These are phyloP conservation scores for Limtongozyma cylindracea DNA, from an alignment of 805 yeast species.

Conservation along the genomic window DNA sequence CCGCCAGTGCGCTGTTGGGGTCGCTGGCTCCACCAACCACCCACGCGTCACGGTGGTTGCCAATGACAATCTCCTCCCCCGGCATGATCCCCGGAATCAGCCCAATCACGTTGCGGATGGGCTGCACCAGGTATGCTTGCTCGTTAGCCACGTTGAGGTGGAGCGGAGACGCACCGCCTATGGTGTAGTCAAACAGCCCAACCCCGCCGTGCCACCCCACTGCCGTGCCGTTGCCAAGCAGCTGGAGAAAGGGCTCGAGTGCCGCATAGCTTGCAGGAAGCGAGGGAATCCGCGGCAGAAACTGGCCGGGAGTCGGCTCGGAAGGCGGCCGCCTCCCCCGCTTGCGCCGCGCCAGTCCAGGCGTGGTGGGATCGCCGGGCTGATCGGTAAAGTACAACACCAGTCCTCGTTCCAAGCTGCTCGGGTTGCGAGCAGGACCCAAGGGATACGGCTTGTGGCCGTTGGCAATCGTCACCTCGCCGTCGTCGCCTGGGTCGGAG, in stretches of 20 bases:
- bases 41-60: slow-evolving; percentile 72
- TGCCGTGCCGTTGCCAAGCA: slow-evolving; percentile 24
- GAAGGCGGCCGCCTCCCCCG: no score
- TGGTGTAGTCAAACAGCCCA: slow-evolving; percentile 17
- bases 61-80: slow-evolving; percentile 33
- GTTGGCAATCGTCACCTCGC: slow-evolving; percentile 22
- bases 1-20: slow-evolving; percentile 55
- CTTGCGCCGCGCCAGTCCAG: slow-evolving; percentile 32
- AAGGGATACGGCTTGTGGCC: slow-evolving; percentile 33
- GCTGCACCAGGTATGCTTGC: slow-evolving; percentile 37
- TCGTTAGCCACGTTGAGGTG: slow-evolving; percentile 27
- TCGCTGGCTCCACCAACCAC: slow-evolving; percentile 58
- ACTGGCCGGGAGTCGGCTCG: no score
- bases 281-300: slow-evolving; percentile 38
- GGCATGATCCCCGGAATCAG: slow-evolving; percentile 24
- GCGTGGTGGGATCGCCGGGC: slow-evolving; percentile 66
- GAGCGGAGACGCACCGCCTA: slow-evolving; percentile 21
- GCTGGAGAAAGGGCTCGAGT: slow-evolving; percentile 31
- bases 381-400: slow-evolving; percentile 19
- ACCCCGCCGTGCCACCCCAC: slow-evolving; percentile 11
- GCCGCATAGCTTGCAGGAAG: slow-evolving; percentile 43
- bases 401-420: slow-evolving; percentile 35
- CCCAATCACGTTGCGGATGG: slow-evolving; percentile 40
- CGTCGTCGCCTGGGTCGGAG: slow-evolving; percentile 47
- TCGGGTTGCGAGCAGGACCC: slow-evolving; percentile 41